Base-by-base conservation (phyloP, 2,329 filamentous ascomycete genomes). In the Sporothrix brunneoviolacea region DNA sequence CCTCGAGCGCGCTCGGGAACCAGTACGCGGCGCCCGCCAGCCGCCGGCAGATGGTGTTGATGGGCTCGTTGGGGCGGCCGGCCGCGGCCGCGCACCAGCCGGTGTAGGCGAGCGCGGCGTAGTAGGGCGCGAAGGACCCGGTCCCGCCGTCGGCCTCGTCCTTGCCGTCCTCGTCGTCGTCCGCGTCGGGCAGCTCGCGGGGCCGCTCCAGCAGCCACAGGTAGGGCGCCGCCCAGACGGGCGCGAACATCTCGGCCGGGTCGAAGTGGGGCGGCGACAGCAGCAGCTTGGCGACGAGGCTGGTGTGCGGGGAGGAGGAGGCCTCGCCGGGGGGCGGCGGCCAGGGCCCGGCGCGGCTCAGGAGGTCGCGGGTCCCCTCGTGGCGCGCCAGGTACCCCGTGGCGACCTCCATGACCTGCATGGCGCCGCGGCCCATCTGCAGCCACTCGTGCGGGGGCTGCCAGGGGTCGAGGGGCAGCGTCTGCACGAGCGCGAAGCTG, bases 401-500 rank as follows among this genome's bases (percentile, higher is more conserved):
- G 15, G 63, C 65, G 37, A 59, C 62, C 4, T 51, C 54, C 46
- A 68, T 62, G 41, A 69, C 62, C 48, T 60, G 54, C 0, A 64
- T 64, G 2, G 65, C 65, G 16, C 66, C 66, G 10, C 61, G 62
- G 4, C 59, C 60, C 46, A 62, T 57, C 42, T 59, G 56, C 28
- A 62, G 47, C 58, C 58, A 69, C 50, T 68, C 65, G n/a, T 63
- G 42, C 15, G 66, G 67, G 28, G 67, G 66, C 53, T 68, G 61
- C 67, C 67, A 69, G 3, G 64, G 65, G 40, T 64, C 60, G 22
- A 60, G 46, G 16, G 62, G 58, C 37, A 67, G 53, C 10, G 65
- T 68, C 60, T 70, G 67, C 15, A 70, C 66, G 8, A 68, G 57
- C 8, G 65, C 66, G 45, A 68, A 59, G 30, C 62, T 64, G 56